Base-by-base conservation (phyloP, 352 stramenopile species). In the Globisporangium megalacanthum region DNA sequence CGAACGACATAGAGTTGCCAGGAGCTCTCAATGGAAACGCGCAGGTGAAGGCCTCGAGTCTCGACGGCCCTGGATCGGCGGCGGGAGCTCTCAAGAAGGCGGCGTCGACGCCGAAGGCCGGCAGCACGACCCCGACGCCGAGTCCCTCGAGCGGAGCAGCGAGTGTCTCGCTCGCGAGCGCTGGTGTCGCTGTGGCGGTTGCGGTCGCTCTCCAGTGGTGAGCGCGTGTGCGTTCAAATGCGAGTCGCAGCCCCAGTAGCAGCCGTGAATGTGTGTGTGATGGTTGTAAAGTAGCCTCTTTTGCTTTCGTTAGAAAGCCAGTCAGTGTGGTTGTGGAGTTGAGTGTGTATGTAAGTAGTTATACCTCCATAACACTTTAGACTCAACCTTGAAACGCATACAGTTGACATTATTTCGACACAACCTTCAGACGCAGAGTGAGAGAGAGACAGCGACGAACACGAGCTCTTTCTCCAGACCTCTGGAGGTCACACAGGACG, bases 201-300 rank as follows among this genome's bases (percentile, higher is more conserved):
- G 35, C 50, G 9, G 42, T 64, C 14, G 51, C 52, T 4, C 58
- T 64, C 42, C 52, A 64, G 29, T 59, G 58, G 50, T 58, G 46
- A 54, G 42, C 15, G 25, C 25, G 25, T 48, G 35, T 13, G 3
- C 41, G 25, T 4, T 29, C n/a, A 11, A 13, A 5, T 19, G 39
- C 9, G 39, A 45, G 3, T 42, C 14, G n/a, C 39, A 17, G 39
- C 39, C 4, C 15, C 15, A 15, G 39, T 45, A 45, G 37, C 39
- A 19, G 8, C 39, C 14, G 11, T 15, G 39, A 17, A 17, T 45
- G 41, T 47, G 41, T 19, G 41, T 47, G 41, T 20, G 41, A 47
- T n/a, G 15, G 39, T 47, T 47, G 41, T 39, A 39, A 39, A 39
- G 7, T 39, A 39, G 35, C 35, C 35, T 39, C 35, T 13, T 37